Conservation (phyloP, 1,284 basidiomycete species). For the Kwoniella shivajii region DNA sequence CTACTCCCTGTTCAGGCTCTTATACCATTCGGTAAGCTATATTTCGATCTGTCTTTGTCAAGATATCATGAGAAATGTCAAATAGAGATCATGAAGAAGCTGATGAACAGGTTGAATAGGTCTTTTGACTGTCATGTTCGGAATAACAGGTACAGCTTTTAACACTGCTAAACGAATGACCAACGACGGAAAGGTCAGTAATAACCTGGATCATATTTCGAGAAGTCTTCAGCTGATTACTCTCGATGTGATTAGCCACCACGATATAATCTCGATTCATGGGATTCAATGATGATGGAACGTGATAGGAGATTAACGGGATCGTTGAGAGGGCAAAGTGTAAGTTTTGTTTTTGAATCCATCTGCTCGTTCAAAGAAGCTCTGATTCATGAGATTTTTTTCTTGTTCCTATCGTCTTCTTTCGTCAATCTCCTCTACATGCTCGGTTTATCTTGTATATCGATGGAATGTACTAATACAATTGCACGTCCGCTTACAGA, state of each 20-base stretch:
- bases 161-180: conserved; percentile 73
- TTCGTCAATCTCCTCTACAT: too few species aligned
- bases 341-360: too few species aligned
- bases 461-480: too few species aligned
- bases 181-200: conserved; percentile 83
- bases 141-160: conserved; percentile 79
- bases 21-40: conserved; percentile 77
- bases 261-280: conserved; percentile 78
- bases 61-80: neutral
- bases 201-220: neutral
- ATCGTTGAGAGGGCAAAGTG: conserved; percentile 77
- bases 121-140: conserved; percentile 85
- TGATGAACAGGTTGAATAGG: conserved; percentile 56
- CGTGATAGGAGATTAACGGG: conserved; percentile 87
- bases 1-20: conserved; percentile 60
- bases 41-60: neutral
- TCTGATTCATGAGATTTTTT: too few species aligned
- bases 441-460: too few species aligned
- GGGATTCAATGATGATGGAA: conserved; percentile 95
- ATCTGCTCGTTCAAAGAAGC: too few species aligned
- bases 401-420: too few species aligned
- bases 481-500: conserved; percentile 57
- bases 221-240: neutral
- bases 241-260: conserved; percentile 62
- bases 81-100: neutral